phyloP scores from a whole-genome alignment of 116 monocot species.

The Trichopus zeylanicus region DNA sequence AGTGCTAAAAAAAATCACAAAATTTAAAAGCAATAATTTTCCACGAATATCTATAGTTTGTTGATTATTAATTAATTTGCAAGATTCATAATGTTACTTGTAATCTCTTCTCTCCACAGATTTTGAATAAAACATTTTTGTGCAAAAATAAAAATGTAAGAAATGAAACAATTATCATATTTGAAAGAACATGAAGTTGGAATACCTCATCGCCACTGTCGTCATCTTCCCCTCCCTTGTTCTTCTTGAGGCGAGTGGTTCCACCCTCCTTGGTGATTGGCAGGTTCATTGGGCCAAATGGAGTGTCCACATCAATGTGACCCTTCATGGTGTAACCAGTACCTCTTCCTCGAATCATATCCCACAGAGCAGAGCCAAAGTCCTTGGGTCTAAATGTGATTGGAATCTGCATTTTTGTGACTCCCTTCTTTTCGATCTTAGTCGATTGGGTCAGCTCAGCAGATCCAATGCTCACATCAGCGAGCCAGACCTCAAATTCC shows the following conservation, averaged over 20 bases:
- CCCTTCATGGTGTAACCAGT: conserved; percentile 92
- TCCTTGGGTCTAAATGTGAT: conserved; percentile 88
- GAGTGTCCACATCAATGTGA: conserved; percentile 76
- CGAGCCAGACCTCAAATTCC: conserved; percentile 86
- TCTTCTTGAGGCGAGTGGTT: conserved; percentile 80
- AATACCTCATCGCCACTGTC: conserved; percentile 48
- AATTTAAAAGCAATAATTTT: too few relatives aligned
- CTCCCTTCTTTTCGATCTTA: conserved; percentile 77
- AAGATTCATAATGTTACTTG: too few relatives aligned
- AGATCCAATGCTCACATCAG: conserved; percentile 67
- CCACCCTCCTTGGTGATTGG: conserved; percentile 90
- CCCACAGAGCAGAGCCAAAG: conserved; percentile 96
- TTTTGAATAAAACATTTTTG: too few relatives aligned
- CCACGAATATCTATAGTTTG: too few relatives aligned
- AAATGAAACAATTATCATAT: too few relatives aligned
- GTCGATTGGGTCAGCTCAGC: conserved; percentile 60
- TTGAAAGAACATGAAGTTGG: neutral
- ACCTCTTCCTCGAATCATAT: conserved; percentile 95
- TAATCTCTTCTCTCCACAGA: too few relatives aligned
- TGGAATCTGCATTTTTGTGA: conserved; percentile 65
- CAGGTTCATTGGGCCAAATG: conserved; percentile 83
- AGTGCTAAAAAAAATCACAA: too few relatives aligned
- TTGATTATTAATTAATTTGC: too few relatives aligned
- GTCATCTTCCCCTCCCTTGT: conserved; percentile 54
- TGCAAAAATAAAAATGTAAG: too few relatives aligned